These are phyloP conservation scores for Mucor mucedo DNA, from an alignment of 371 early-diverging fungal genomes.

Conservation along the genomic window DNA sequence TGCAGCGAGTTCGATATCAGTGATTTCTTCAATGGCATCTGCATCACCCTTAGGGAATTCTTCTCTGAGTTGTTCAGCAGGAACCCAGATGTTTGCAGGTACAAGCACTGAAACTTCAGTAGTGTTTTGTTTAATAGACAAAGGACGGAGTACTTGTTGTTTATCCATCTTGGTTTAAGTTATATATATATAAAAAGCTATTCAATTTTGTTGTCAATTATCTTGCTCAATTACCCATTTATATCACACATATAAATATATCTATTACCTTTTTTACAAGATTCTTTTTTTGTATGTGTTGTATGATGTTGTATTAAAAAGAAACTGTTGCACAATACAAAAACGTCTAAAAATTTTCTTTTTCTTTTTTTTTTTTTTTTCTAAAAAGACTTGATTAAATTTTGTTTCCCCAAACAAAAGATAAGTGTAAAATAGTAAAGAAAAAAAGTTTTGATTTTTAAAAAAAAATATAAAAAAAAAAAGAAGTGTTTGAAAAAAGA, in stretches of 20 bases:
- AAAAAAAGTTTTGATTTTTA: conserved; percentile 10
- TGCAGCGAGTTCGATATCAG: conserved; percentile 78
- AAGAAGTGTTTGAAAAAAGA: conserved; percentile 12
- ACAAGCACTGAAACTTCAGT: conserved; percentile 85
- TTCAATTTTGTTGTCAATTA: conserved; percentile 5
- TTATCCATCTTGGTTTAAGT: conserved; percentile 20
- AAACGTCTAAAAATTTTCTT: conserved; percentile 8
- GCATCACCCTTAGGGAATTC: conserved; percentile 61
- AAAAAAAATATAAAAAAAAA: conserved; percentile 25
- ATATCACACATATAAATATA: neutral
- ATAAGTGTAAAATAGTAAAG: conserved; percentile 6
- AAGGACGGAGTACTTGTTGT: conserved; percentile 72
- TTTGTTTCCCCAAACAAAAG: conserved; percentile 31
- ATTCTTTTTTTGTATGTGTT: conserved; percentile 16
- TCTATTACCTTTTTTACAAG: conserved; percentile 1
- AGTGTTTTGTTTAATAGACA: conserved; percentile 80
- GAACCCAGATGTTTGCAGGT: conserved; percentile 86
- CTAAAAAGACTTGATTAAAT: conserved; percentile 10
- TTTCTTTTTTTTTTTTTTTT: conserved; percentile 11
- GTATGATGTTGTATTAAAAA: conserved; percentile 23
- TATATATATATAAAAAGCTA: conserved; percentile 10
- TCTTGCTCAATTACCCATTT: neutral
- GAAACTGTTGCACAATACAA: conserved; percentile 23
- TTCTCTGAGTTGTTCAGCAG: conserved; percentile 89
- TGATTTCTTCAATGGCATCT: conserved; percentile 59